Base-by-base conservation (phyloP, 2,329 filamentous ascomycete genomes). In the Pezicula carpinea region DNA sequence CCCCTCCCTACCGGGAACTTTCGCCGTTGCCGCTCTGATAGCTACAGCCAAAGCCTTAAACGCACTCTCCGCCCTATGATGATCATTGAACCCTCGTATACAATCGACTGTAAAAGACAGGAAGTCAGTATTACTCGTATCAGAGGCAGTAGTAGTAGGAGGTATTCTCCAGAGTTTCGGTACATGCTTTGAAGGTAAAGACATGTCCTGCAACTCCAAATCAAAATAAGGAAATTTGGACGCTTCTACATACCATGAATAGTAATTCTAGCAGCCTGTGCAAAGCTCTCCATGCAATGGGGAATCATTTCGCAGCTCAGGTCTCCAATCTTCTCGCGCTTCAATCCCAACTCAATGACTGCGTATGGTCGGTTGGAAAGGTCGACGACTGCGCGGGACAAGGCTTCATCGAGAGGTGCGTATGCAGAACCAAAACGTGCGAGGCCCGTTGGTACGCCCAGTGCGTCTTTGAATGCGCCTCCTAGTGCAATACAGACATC, bases 11-110 rank as follows among this genome's bases (percentile, higher is more conserved):
- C 89, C 89, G 35, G 81, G 79, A 26, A 92, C 82, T 58, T 82
- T 77, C 43, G 79, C 77, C 41, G 84, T 92, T 8, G 93, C 93
- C 66, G 79, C 79, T 59, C 85, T 78, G 46, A 95, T 77, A 6
- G 93, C 93, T 38, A 96, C 82, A 0, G 93, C 93, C 56, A 97
- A 69, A 39, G 93, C 93, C 79, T 99, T 99, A 71, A 99, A 96
- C 14, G 92, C 93, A 66, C 87, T 93, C 79, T 97, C 93, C 8
- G 93, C 91, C 49, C 91, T 77, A 72, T 97, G 93, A 69, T 97
- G 93, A 70, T 97, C 93, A 69, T 97, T 99, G 53, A 87, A 80
- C 44, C 93, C 93, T 53, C 89, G 80, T 47, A 96, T 70, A 69
- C 89, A 95, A 70, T 96, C 89, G 49, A 99, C 89, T 29, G 4